Percentiles rank a stretch among this genome's conserved stretches.
phyloP scores from a whole-genome alignment of 805 yeast species.

The Saturnispora galanensis region DNA sequence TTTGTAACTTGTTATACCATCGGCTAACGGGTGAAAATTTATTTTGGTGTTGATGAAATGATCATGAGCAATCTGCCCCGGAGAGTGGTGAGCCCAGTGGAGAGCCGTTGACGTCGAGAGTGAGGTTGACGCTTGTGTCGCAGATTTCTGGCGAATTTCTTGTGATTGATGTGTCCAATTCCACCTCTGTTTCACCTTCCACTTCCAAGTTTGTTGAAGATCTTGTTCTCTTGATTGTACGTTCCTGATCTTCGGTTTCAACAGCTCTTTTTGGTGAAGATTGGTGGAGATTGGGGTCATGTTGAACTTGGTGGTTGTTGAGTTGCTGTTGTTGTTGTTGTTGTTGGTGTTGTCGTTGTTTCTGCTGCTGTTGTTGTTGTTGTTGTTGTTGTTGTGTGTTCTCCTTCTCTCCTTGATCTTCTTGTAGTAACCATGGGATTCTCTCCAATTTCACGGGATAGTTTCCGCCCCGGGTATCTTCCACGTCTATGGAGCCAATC shows the following conservation, averaged over 20 bases:
- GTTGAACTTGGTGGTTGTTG: slow-evolving; percentile 1
- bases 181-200: background rate
- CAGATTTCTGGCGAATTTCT: background rate
- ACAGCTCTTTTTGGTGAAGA: slow-evolving; percentile 6
- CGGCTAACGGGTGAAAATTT: too few species aligned
- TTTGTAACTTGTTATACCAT: too few species aligned
- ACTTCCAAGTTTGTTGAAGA: background rate
- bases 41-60: too few species aligned
- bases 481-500: background rate
- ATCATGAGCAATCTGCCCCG: too few species aligned
- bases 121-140: background rate
- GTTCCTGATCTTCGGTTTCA: background rate
- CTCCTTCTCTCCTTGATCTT: background rate
- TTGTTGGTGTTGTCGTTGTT: too few species aligned
- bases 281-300: slow-evolving; percentile 2
- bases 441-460: slow-evolving; percentile 5
- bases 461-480: background rate
- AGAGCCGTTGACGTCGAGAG: too few species aligned
- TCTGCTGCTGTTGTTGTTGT: background rate
- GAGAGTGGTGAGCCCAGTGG: too few species aligned
- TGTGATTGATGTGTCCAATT: background rate
- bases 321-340: background rate
- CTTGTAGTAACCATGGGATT: slow-evolving; percentile 1
- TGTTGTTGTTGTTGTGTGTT: background rate
- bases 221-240: slow-evolving; percentile 3